Evolutionary conservation across 2,329 filamentous ascomycete species (phyloP).

Genomic region (Curvularia spicifera): DNA sequence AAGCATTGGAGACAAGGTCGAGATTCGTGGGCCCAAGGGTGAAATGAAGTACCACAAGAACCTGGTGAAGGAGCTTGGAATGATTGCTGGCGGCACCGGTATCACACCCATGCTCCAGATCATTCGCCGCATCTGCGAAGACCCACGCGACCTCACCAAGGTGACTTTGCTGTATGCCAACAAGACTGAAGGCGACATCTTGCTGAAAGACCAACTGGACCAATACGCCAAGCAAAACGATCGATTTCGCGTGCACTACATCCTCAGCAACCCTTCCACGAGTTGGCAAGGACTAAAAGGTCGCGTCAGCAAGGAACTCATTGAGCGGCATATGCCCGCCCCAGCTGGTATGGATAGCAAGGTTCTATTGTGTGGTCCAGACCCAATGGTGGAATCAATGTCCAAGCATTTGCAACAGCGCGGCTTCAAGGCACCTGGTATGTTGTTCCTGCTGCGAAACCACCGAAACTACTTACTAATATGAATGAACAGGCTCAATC

Average conservation of each 20-base stretch:
- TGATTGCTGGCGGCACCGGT: constrained; percentile 62
- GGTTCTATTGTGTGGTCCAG: constrained; percentile 80
- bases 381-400: constrained; percentile 20
- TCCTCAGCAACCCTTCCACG: constrained; percentile 51
- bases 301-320: constrained; percentile 16
- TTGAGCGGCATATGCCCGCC: constrained; percentile 12
- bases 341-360: constrained; percentile 76
- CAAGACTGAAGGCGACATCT: constrained; percentile 64
- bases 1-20: constrained; percentile 57
- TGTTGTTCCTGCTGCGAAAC: neutral
- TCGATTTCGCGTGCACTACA: constrained; percentile 60
- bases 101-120: constrained; percentile 67
- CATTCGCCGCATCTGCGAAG: constrained; percentile 68
- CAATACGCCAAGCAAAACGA: constrained; percentile 59
- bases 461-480: neutral
- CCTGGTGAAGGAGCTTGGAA: constrained; percentile 56
- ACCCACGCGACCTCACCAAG: constrained; percentile 62
- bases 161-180: constrained; percentile 67
- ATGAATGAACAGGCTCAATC: constrained; percentile 6
- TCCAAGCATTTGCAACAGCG: constrained; percentile 15
- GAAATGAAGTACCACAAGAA: constrained; percentile 58
- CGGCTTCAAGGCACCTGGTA: constrained; percentile 25
- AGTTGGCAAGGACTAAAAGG: constrained; percentile 18
- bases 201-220: constrained; percentile 64
- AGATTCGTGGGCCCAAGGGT: constrained; percentile 64